Base-by-base conservation (phyloP, 2,329 filamentous ascomycete genomes). In the Clonostachys rosea region DNA sequence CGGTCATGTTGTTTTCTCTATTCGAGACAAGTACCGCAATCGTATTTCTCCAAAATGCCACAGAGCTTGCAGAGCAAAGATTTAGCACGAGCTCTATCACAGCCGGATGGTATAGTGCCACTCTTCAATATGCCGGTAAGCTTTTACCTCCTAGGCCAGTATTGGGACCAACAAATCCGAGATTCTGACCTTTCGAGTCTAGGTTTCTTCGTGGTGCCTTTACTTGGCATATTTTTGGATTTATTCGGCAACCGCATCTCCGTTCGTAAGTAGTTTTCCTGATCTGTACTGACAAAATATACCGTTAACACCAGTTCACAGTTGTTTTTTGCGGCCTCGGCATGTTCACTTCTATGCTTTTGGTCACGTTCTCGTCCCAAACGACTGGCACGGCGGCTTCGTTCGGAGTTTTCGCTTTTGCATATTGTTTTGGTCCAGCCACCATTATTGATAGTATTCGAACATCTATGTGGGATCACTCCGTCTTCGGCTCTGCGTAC, bases 61-160 rank as follows among this genome's bases (percentile, higher is more conserved):
- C 78, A 0, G 78, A 81, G 52, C 57, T 81, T 41, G 78, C 76
- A 0, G 70, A 81, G 59, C 68, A 78, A 54, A 65, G 76, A 14
- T 79, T 81, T 55, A 59, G 72, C 7, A 66, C 74, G 14, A 62
- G 65, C 47, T 58, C 72, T 0, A 67, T 81, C 35, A 70, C 58
- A 5, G 78, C 77, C 0, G 78, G 77, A 1, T 81, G 76, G 76
- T 81, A 81, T 11, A 39, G 42, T 34, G 65, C 75, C 5, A 60
- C 74, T 37, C 60, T 70, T 2, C 73, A 78, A 50, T 80, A 79
- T 56, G 44, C 48, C 45, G 65, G 24, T 30, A 30, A 30, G 24
- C 3, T 4, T 30, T 30, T 30, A 30, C 24, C 3, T 30, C 24
- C 24, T 30, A 3, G 9, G 24, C 9, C 9, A 30, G 24, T 9